Evolutionary conservation across 1,284 basidiomycete genomes (phyloP).

Genomic region (Fomitopsis palustris): DNA sequence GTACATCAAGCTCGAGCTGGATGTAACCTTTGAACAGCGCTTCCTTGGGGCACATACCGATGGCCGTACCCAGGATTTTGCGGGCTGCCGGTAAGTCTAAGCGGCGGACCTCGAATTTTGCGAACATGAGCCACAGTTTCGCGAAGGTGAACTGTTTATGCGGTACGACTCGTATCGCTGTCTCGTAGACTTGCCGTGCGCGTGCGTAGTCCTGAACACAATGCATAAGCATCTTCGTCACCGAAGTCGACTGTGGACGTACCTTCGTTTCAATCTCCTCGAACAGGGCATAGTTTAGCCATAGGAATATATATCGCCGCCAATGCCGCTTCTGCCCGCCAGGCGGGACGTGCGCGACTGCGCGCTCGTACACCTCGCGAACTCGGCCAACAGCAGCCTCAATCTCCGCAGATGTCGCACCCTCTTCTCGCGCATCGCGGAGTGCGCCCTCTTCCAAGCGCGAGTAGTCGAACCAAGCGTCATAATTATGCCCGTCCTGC

Average conservation of each 20-base stretch:
- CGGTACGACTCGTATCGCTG: conserved; percentile 72
- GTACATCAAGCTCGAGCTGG: conserved; percentile 84
- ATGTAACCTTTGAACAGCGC: conserved; percentile 93
- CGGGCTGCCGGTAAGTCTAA: conserved; percentile 83
- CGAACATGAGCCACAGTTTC: conserved; percentile 90
- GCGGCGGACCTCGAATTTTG: conserved; percentile 88
- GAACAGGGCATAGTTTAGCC: conserved; percentile 95
- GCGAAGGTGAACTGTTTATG: conserved; percentile 98
- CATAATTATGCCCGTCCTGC: conserved; percentile 91
- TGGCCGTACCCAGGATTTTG: conserved; percentile 86
- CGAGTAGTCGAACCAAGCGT: conserved; percentile 98
- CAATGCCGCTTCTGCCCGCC: conserved; percentile 87
- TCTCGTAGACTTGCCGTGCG: conserved; percentile 90
- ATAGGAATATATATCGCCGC: conserved; percentile 96
- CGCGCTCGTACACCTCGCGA: conserved; percentile 93
- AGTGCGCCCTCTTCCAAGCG: conserved; percentile 90
- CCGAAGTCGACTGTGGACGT: background rate
- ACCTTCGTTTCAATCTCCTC: conserved; percentile 96
- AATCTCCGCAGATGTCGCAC: conserved; percentile 63
- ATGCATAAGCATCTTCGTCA: background rate
- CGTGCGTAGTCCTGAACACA: conserved; percentile 71
- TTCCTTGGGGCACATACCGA: conserved; percentile 96
- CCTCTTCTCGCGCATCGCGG: conserved; percentile 74
- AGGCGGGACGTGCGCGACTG: conserved; percentile 94
- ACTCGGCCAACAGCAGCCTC: conserved; percentile 61